Percentiles rank a stretch among this genome's conserved stretches.
Conservation (phyloP, 2,329 filamentous ascomycete genomes). For the Fusarium tuaranense region DNA sequence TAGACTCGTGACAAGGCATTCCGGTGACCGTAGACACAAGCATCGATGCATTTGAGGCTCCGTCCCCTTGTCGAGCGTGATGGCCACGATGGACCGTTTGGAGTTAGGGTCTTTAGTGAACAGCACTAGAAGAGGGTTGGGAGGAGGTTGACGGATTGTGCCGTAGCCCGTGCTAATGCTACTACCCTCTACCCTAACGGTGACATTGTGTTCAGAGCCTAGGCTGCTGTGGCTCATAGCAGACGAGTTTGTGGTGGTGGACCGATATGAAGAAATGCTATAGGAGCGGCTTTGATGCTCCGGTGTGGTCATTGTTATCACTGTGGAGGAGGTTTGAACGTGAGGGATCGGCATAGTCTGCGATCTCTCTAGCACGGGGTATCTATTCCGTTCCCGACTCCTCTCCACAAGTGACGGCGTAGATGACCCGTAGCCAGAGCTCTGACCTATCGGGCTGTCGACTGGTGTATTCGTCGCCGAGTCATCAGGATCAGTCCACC, state of each 20-base stretch:
- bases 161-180: neutral
- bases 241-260: neutral
- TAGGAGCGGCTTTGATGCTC: neutral
- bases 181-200: neutral
- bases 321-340: neutral
- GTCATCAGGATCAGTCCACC: neutral
- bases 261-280: neutral
- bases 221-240: neutral
- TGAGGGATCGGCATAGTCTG: neutral
- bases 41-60: neutral
- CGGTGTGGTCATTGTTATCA: neutral
- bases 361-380: neutral
- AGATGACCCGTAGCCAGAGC: neutral
- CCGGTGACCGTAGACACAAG: neutral
- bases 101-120: neutral
- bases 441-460: neutral
- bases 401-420: neutral
- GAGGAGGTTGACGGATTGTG: neutral
- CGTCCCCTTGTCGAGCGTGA: neutral
- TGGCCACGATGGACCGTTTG: neutral
- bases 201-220: neutral
- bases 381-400: neutral
- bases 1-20: neutral
- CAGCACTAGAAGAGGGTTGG: neutral
- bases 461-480: neutral